Conservation (phyloP, 2,329 filamentous ascomycete genomes). For the Verticillium albo-atrum region DNA sequence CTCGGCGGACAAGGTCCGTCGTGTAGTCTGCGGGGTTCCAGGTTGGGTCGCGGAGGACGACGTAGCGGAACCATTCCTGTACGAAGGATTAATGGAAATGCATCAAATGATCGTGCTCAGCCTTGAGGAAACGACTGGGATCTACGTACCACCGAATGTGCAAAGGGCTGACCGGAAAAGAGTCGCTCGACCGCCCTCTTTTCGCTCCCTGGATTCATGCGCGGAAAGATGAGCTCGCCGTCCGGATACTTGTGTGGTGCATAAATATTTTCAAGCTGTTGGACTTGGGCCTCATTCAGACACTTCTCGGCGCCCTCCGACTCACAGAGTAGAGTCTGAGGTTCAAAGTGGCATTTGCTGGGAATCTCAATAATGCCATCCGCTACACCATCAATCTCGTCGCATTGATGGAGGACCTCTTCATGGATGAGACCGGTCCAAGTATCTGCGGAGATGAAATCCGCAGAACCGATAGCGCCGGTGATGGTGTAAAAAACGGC, state of each 20-base stretch:
- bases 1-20: conserved; percentile 33
- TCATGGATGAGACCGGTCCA: conserved; percentile 19
- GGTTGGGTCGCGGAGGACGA: conserved; percentile 30
- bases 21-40: conserved; percentile 29
- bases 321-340: conserved; percentile 32
- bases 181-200: conserved; percentile 36
- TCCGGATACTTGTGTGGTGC: conserved; percentile 19
- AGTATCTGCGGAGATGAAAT: conserved; percentile 17
- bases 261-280: conserved; percentile 24
- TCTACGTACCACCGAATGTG: conserved; percentile 20
- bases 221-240: conserved; percentile 33
- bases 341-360: conserved; percentile 32
- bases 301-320: conserved; percentile 30
- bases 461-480: conserved; percentile 24
- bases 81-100: no score
- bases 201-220: conserved; percentile 43
- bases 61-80: conserved; percentile 32
- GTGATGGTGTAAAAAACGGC: conserved; percentile 39
- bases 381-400: conserved; percentile 39
- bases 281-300: conserved; percentile 35
- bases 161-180: conserved; percentile 26
- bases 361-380: conserved; percentile 44
- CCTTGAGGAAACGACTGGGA: no score
- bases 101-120: no score
- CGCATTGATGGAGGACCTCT: conserved; percentile 41